Percentiles rank a stretch among this genome's conserved stretches.
Conservation (phyloP, 768 basidiomycete genomes). For the Pleurotus pulmonarius region DNA sequence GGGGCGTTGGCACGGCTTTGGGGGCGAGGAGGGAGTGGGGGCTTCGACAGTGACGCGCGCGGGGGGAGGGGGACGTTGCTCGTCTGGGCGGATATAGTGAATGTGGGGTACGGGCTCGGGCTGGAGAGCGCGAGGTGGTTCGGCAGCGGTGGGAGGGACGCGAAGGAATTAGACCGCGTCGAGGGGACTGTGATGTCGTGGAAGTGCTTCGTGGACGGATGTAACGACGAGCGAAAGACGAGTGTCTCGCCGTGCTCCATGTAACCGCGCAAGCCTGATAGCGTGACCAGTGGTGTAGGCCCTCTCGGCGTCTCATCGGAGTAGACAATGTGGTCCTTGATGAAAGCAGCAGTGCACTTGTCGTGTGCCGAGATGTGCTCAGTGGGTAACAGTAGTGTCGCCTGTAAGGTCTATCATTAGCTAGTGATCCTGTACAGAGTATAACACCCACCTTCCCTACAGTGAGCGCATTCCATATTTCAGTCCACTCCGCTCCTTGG, state of each 20-base stretch:
- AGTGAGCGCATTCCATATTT: slow-evolving; percentile 62
- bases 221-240: slow-evolving; percentile 25
- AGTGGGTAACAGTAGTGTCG: slow-evolving; percentile 74
- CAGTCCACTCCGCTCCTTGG: slow-evolving; percentile 58
- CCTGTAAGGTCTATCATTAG: slow-evolving; percentile 39
- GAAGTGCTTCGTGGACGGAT: slow-evolving; percentile 14
- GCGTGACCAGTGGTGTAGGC: slow-evolving; percentile 58
- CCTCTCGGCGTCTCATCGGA: slow-evolving; percentile 49
- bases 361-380: slow-evolving; percentile 51
- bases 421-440: neutral
- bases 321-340: slow-evolving; percentile 80
- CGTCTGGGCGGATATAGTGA: slow-evolving; percentile 4
- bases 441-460: slow-evolving; percentile 56
- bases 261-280: slow-evolving; percentile 80
- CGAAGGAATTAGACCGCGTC: slow-evolving; percentile 31
- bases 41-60: slow-evolving; percentile 20
- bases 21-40: slow-evolving; percentile 39
- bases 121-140: slow-evolving; percentile 2
- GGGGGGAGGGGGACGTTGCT: slow-evolving; percentile 7
- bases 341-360: slow-evolving; percentile 65
- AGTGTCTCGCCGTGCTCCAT: slow-evolving; percentile 41
- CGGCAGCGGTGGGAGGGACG: slow-evolving; percentile 28
- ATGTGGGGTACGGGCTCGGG: slow-evolving; percentile 5
- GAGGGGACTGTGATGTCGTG: slow-evolving; percentile 19
- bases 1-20: slow-evolving; percentile 18